phyloP scores from a whole-genome alignment of 1,139 yeast genomes.

The Hyphopichia pseudoburtonii region DNA sequence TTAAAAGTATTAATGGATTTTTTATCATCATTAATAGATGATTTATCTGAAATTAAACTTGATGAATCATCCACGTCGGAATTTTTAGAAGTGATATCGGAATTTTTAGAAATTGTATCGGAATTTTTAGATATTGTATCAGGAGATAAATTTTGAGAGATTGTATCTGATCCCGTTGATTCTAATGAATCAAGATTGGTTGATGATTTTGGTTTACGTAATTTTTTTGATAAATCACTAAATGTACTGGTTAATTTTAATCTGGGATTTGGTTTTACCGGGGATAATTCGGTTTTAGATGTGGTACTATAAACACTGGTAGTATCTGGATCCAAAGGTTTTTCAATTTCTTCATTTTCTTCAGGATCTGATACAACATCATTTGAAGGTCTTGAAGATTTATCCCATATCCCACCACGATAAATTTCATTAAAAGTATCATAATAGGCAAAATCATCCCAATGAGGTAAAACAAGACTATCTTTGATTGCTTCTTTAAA shows the following conservation, averaged over 20 bases:
- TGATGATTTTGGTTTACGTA: slow-evolving; percentile 31
- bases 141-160: not conserved
- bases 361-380: slow-evolving; percentile 3
- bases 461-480: slow-evolving; percentile 76
- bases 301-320: not conserved
- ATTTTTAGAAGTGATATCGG: too few species aligned
- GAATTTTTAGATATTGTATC: not conserved
- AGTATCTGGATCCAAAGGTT: slow-evolving; percentile 1
- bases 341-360: slow-evolving; percentile 6
- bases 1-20: slow-evolving; percentile 40
- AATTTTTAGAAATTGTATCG: not conserved
- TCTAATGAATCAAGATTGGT: not conserved
- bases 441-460: slow-evolving; percentile 83
- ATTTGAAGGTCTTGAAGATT: slow-evolving; percentile 18
- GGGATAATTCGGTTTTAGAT: slow-evolving; percentile 2
- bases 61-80: not conserved
- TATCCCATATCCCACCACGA: slow-evolving; percentile 93
- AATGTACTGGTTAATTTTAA: slow-evolving; percentile 25
- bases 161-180: not conserved
- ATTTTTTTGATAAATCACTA: slow-evolving; percentile 34
- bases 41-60: not conserved
- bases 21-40: not conserved
- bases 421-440: slow-evolving; percentile 65
- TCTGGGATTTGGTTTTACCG: slow-evolving; percentile 7
- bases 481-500: slow-evolving; percentile 79